Evolutionary conservation across 257 asterid genomes (phyloP).

Genomic region (Scutellaria baicalensis): DNA sequence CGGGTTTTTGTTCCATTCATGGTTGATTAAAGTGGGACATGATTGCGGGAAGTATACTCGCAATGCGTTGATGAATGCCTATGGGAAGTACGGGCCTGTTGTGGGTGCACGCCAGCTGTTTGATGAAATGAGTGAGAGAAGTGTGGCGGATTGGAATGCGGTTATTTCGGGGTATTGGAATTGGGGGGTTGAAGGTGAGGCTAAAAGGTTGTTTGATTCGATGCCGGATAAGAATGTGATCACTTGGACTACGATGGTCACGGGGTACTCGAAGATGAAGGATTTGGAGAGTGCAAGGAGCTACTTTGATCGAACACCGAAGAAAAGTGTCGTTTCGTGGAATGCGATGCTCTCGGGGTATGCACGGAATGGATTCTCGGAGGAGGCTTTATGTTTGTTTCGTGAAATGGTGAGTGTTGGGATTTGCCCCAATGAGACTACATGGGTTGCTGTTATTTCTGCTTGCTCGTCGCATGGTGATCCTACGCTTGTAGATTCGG

Average conservation of each 20-base stretch:
- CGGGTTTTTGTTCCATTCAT: conserved; percentile 46
- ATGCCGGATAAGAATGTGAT: conserved; percentile 54
- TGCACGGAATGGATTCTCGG: conserved; percentile 45
- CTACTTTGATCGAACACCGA: conserved; percentile 56
- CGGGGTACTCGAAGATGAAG: conserved; percentile 49
- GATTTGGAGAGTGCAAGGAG: conserved; percentile 53
- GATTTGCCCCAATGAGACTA: conserved; percentile 46
- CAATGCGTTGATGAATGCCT: conserved; percentile 43
- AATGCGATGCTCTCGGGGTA: conserved; percentile 76
- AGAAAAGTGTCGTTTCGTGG: conserved; percentile 59
- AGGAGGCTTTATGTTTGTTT: conserved; percentile 48
- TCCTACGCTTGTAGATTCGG: conserved; percentile 32
- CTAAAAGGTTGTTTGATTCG: conserved; percentile 41
- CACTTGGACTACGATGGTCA: conserved; percentile 74
- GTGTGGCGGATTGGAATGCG: conserved; percentile 57
- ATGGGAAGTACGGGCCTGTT: conserved; percentile 61
- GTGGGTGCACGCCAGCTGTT: conserved; percentile 50
- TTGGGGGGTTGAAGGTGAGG: conserved; percentile 47
- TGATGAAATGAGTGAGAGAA: conserved; percentile 52
- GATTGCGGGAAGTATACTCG: conserved; percentile 38
- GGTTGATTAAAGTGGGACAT: conserved; percentile 43
- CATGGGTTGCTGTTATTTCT: conserved; percentile 57
- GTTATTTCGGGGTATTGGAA: conserved; percentile 68
- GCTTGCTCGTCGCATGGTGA: conserved; percentile 54
- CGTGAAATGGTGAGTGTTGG: conserved; percentile 46